Percentiles rank a stretch among this genome's conserved stretches.
Conservation (phyloP, 306 rosid genomes). For the Gastrolobium bilobum region DNA sequence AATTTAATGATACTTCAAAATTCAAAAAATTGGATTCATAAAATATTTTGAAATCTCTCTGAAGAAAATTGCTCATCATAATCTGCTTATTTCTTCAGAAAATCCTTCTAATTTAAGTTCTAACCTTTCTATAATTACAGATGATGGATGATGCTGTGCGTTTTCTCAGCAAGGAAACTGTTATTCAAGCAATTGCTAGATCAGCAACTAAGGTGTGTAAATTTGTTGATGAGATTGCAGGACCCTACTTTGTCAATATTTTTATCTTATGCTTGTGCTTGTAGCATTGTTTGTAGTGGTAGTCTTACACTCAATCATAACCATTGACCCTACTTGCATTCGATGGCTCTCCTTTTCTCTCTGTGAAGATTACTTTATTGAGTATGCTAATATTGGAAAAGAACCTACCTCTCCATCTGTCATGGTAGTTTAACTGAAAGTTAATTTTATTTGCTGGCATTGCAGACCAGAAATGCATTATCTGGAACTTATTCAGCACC, state of each 20-base stretch:
- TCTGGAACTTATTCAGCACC: slow-evolving; percentile 99
- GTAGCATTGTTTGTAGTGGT: neutral
- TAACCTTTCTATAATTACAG: slow-evolving; percentile 57
- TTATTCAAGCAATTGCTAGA: slow-evolving; percentile 95
- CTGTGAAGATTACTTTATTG: neutral
- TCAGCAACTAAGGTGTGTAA: slow-evolving; percentile 92
- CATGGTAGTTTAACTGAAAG: slow-evolving; percentile 8
- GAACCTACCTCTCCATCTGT: neutral
- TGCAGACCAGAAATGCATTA: slow-evolving; percentile 96
- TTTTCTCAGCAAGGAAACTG: slow-evolving; percentile 94
- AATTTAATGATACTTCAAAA: slow-evolving; percentile 14
- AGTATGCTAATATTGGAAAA: slow-evolving; percentile 20
- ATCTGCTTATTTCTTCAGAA: slow-evolving; percentile 24
- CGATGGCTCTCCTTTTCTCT: neutral
- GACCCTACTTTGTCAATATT: neutral
- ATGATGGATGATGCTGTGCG: slow-evolving; percentile 98
- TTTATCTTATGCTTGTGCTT: slow-evolving; percentile 33
- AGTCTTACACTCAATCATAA: neutral
- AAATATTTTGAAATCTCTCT: slow-evolving; percentile 10
- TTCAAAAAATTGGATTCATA: slow-evolving; percentile 36
- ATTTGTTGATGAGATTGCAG: slow-evolving; percentile 8
- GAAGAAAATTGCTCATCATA: slow-evolving; percentile 33
- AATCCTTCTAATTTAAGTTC: slow-evolving; percentile 32
- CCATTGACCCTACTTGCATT: no score
- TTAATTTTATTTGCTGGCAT: slow-evolving; percentile 50